These are phyloP conservation scores for Trypanosoma theileri DNA, from an alignment of 208 protist genomes.

Conservation along the genomic window DNA sequence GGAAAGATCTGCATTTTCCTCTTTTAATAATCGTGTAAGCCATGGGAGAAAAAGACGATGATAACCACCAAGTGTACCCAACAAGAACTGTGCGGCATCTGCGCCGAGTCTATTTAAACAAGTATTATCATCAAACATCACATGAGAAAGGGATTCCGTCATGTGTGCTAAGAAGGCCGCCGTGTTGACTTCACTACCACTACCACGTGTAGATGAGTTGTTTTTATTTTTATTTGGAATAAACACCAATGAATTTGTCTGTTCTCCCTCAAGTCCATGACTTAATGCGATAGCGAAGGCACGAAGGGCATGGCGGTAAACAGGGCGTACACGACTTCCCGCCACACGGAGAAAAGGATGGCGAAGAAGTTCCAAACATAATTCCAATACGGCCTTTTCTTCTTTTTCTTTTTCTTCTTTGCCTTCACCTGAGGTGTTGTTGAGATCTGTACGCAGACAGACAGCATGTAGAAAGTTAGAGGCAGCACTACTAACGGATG, in stretches of 20 bases:
- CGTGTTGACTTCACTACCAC: slow-evolving; percentile 2
- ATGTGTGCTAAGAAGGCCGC: slow-evolving; percentile 29
- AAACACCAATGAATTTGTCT: slow-evolving; percentile 49
- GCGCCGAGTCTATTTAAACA: slow-evolving; percentile 45
- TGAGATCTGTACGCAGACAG: slow-evolving; percentile 36
- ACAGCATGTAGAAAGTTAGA: slow-evolving; percentile 62
- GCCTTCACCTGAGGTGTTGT: not conserved
- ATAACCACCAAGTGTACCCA: slow-evolving; percentile 73
- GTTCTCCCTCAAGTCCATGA: slow-evolving; percentile 21
- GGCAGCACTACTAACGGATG: slow-evolving; percentile 25
- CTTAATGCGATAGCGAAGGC: slow-evolving; percentile 56
- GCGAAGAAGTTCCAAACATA: slow-evolving; percentile 58
- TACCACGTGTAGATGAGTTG: not conserved
- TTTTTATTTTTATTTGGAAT: slow-evolving; percentile 25
- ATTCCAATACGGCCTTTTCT: slow-evolving; percentile 40
- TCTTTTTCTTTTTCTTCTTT: too few relatives aligned
- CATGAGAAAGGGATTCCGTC: slow-evolving; percentile 33
- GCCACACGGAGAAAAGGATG: slow-evolving; percentile 61
- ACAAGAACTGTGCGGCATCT: slow-evolving; percentile 62
- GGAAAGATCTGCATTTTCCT: slow-evolving; percentile 15
- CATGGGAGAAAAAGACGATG: slow-evolving; percentile 71
- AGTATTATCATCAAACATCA: slow-evolving; percentile 33
- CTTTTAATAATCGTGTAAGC: slow-evolving; percentile 24
- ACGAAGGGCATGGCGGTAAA: slow-evolving; percentile 69
- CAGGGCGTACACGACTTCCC: slow-evolving; percentile 35